phyloP scores from a whole-genome alignment of 2,329 filamentous ascomycete genomes.

The Acrocalymma vagum region DNA sequence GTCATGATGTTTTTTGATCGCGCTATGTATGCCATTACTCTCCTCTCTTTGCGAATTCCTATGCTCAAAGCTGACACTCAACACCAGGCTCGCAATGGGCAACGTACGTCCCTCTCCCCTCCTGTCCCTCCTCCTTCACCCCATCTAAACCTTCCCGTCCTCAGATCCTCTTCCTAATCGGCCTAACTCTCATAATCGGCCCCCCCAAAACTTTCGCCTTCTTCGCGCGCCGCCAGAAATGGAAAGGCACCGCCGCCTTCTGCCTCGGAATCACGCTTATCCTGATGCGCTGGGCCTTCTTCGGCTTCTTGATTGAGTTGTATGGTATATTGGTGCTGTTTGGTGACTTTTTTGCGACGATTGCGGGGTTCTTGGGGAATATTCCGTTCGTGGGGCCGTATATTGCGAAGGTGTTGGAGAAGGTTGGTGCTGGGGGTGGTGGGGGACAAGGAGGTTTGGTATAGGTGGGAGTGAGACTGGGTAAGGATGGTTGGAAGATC shows the following conservation, averaged over 20 bases:
- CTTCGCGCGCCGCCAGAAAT: conserved; percentile 93
- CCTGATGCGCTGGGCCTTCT: conserved; percentile 86
- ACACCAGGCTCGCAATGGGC: conserved; percentile 97
- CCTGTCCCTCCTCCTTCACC: conserved; percentile 5
- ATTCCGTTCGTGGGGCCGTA: conserved; percentile 88
- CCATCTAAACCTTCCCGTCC: conserved; percentile 3
- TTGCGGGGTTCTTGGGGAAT: conserved; percentile 85
- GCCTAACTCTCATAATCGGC: conserved; percentile 94
- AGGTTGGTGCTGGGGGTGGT: conserved; percentile 50
- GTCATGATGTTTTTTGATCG: conserved; percentile 98
- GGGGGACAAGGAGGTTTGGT: no score
- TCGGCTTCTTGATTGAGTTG: conserved; percentile 88
- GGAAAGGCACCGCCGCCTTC: conserved; percentile 90
- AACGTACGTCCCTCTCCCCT: conserved; percentile 67
- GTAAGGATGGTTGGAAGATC: no score
- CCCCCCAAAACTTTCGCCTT: conserved; percentile 89
- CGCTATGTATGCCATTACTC: conserved; percentile 73
- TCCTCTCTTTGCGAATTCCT: neutral
- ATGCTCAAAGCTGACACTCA: conserved; percentile 17
- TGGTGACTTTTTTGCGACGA: conserved; percentile 94
- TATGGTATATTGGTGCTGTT: conserved; percentile 95
- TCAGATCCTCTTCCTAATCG: conserved; percentile 96
- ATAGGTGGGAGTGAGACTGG: no score
- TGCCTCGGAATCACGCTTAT: conserved; percentile 84
- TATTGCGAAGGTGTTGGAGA: conserved; percentile 77